Base-by-base conservation (phyloP, 2,329 filamentous ascomycete genomes). In the Fusarium pseudocircinatum region DNA sequence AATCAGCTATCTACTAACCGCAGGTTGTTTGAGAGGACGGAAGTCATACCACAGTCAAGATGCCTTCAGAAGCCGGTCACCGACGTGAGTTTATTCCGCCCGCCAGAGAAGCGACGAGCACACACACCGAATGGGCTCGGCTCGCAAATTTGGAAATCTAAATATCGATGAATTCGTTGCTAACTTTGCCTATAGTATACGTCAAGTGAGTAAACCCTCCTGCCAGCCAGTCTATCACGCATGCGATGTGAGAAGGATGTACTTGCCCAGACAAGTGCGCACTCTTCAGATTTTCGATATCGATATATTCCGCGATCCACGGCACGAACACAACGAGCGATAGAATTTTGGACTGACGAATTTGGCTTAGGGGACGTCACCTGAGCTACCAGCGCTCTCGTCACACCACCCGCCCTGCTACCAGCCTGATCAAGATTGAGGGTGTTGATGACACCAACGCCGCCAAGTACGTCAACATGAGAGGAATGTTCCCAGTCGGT, bases 341-440 rank as follows among this genome's bases (percentile, higher is more conserved):
- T 71, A 30, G 70, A 58, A 80, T 50, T 72, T 61, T 75, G 73
- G 66, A 72, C 81, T 82, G 72, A 82, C 81, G 67, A 75, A 68
- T 44, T 74, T 73, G 65, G 59, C 74, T 69, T 77, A 97, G 94
- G 94, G 96, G 95, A 90, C 95, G 95, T 88, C 96, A 98, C 92
- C 89, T 98, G 88, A 96, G 93, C 88, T 98, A 97, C 91, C 93
- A 97, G 91, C 94, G 96, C 87, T 93, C 93, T 85, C 96, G 97
- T 90, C 93, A 94, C 88, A 93, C 90, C 87, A 95, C 92, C 84
- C 95, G 93, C 90, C 93, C 96, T 81, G 92, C 92, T 87, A 97
- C 94, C 81, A 94, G 94, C 85, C 90, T 98, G 87, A 93, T 99
- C 88, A 96, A 98, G 92, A 97, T 99, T 83, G 96, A 99, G 91